Evolutionary conservation across 257 asterid species (phyloP), one percentile per base, ranked within the genome.

Genomic region (Solanum bulbocastanum): DNA sequence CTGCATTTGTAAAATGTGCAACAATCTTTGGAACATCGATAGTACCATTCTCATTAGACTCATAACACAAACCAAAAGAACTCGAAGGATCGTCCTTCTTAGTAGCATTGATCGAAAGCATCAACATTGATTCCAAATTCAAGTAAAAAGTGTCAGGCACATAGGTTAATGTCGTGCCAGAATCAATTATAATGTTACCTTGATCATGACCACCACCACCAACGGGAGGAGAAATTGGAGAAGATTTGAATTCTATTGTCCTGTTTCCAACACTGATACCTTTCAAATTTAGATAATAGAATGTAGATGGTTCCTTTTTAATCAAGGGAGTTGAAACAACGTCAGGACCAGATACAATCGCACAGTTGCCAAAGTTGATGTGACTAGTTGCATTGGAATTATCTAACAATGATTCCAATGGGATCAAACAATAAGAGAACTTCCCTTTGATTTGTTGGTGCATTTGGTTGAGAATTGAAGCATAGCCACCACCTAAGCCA

Each of bases 141-240:
- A 7, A 2, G 69, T 87, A 87, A 49, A 74, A 5, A 1, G 1
- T n/a, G 2, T 16, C 5, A 2, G 86, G 83, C 40, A 89, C 14
- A 20, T 60, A n/a, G 0, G 89, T 89, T 1, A 89, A 30, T 0
- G 89, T 65, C 3, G 89, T 42, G 11, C 87, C 89, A 6, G 89
- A 89, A 73, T 89, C 91, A 2, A 89, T 89, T 36, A 87, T 83
- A 9, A 84, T 89, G 76, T 89, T 89, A 14, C 89, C 89, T 25
- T 56, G 9, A 10, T n/a, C 65, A 10, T 68, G 1, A 66, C 46
- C 8, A 39, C 22, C 79, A 20, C 27, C 22, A 40, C 1, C 60
- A 75, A 3, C 11, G 3, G 81, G 3, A 20, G 4, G 13, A 18
- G 83, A 27, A 18, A 60, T 22, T 1, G 32, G 30, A 10, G 32